Base-by-base conservation (phyloP, 2,329 filamentous ascomycete species). In the Zymoseptoria brevis region DNA sequence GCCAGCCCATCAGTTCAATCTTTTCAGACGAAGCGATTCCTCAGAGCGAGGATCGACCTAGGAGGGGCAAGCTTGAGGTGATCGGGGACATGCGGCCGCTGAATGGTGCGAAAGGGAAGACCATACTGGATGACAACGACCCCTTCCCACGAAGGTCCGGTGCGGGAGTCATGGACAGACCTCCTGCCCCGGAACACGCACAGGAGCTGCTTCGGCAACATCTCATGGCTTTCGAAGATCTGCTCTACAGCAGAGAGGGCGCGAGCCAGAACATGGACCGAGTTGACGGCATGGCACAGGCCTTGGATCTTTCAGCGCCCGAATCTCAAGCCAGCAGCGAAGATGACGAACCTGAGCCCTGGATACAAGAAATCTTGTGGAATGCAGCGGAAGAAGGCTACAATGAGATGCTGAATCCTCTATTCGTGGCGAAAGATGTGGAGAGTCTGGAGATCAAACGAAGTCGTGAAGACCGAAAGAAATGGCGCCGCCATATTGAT, bases 341-440 rank as follows among this genome's bases (percentile, higher is more conserved):
- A 49, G 62, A 62, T 22, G 35, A 51, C 50, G 5, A 30, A 11
- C 11, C 19, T n/a, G 21, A 57, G 51, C 58, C 64, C 8, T 59
- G 62, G 13, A 45, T 64, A 26, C 90, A 88, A 66, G 90, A 97
- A 70, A 88, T 96, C 3, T 77, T 97, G 1, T 96, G 96, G 69
- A 89, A 96, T 72, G 86, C 95, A 30, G 91, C 90, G 0, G 91
- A 96, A 73, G 88, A 96, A 73, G 88, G 90, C 0, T 90, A 96
- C 76, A 96, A 97, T 69, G 91, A 97, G 74, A 79, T 97, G 1
- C 82, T 99, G 0, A 90, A 97, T 69, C 82, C 86, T 1, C 80
- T 99, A 0, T 99, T 99, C 77, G 87, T 87, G 66, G 79, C 82
- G 4, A 87, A 87, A 64, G 93, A 97, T 73, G 86, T 92, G 63